phyloP scores from a whole-genome alignment of 2,329 filamentous ascomycete genomes.

The Aspergillus sp. region DNA sequence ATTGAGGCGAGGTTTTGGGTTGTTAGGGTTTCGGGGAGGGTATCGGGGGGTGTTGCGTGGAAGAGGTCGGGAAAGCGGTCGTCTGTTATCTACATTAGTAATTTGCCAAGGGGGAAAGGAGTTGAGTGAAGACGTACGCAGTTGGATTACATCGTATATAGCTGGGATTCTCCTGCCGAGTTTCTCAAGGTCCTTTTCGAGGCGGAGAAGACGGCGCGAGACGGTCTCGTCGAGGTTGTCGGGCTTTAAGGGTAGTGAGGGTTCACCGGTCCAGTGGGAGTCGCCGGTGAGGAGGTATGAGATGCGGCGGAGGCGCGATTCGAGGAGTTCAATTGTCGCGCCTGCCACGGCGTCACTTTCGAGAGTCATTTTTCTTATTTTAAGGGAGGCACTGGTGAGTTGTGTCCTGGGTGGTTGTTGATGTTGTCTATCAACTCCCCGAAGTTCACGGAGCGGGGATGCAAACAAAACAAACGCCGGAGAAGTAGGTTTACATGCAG shows the following conservation, averaged over 20 bases:
- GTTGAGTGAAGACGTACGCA: constrained; percentile 27
- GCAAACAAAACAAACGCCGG: constrained; percentile 2
- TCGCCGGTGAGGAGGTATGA: constrained; percentile 40
- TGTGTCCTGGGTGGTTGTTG: constrained; percentile 8
- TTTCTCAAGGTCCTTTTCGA: constrained; percentile 34
- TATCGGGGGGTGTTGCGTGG: constrained; percentile 25
- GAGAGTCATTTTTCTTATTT: constrained; percentile 19
- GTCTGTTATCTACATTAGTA: constrained; percentile 19
- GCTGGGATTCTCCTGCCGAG: constrained; percentile 32
- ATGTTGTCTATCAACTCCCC: neutral
- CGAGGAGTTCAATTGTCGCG: constrained; percentile 38
- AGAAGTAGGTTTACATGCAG: constrained; percentile 4
- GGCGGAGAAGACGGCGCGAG: constrained; percentile 29
- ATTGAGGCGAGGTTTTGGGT: constrained; percentile 33
- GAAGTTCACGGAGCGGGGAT: constrained; percentile 7
- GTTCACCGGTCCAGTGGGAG: constrained; percentile 34
- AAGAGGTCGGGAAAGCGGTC: constrained; percentile 38
- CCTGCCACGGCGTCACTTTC: constrained; percentile 31
- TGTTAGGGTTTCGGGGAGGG: constrained; percentile 30
- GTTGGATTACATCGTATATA: constrained; percentile 36
- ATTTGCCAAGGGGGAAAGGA: constrained; percentile 1
- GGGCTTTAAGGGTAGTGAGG: constrained; percentile 28
- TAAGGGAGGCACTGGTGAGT: neutral
- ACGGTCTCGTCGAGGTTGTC: constrained; percentile 32
- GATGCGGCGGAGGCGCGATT: constrained; percentile 38